Conservation (phyloP, 2,329 filamentous ascomycete genomes). For the Fusarium anguioides region DNA sequence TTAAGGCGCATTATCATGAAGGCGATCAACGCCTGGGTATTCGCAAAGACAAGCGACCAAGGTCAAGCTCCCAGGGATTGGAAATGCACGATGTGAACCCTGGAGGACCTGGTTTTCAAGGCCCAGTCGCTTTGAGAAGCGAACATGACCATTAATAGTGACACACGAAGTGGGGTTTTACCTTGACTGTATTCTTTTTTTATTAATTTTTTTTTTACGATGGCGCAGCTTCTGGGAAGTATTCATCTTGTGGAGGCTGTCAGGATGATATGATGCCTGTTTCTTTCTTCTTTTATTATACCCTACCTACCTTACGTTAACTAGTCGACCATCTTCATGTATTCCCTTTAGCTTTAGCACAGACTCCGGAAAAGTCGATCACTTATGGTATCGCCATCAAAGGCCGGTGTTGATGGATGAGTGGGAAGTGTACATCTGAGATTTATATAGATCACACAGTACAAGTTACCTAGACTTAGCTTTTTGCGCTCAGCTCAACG, state of each 20-base stretch:
- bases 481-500: neutral
- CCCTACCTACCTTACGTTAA: conserved; percentile 29
- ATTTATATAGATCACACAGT: conserved; percentile 19
- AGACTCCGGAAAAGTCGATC: conserved; percentile 29
- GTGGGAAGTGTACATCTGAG: conserved; percentile 17
- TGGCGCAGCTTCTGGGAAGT: conserved; percentile 44
- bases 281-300: conserved; percentile 39
- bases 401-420: conserved; percentile 23
- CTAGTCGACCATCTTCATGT: conserved; percentile 29
- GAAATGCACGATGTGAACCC: conserved; percentile 77
- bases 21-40: conserved; percentile 87
- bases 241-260: conserved; percentile 34
- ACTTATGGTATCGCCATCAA: conserved; percentile 4
- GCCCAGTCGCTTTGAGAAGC: conserved; percentile 60
- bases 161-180: conserved; percentile 2
- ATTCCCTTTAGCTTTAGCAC: conserved; percentile 8
- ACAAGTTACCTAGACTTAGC: conserved; percentile 12
- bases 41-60: conserved; percentile 51
- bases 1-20: conserved; percentile 79
- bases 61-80: conserved; percentile 73
- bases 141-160: conserved; percentile 42
- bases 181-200: conserved; percentile 22
- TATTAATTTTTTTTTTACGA: conserved; percentile 14
- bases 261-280: conserved; percentile 39
- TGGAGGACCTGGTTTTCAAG: conserved; percentile 62